Base-by-base conservation (phyloP, 805 yeast genomes). In the Peterozyma toletana region DNA sequence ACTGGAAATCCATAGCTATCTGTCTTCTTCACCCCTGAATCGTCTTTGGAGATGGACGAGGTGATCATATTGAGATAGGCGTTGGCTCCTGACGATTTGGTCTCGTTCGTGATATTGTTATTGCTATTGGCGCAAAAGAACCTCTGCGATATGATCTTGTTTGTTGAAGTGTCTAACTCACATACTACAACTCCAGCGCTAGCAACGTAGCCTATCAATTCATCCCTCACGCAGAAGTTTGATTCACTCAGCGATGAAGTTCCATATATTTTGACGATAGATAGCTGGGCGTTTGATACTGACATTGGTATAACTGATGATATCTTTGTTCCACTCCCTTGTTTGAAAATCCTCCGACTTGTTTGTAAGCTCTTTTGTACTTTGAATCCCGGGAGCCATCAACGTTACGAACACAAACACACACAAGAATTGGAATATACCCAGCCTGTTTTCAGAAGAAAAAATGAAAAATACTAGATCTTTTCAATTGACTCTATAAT, bases 181-280 rank as follows among this genome's bases (percentile, higher is more conserved):
- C 73, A 60, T 1, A 77, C 78, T 11, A 77, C 79, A 3, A 77
- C 81, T 3, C 83, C 83, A 17, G 80, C 80, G 46, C 80, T 73
- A 11, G 81, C 81, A 3, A 71, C 67, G 51, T 77, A 78, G 0
- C 79, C 83, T 17, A 78, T 54, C 3, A 64, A 43, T 45, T 70
- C 60, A 13, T 57, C 67, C 17, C 64, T 64, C 2, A 69, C 61
- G 11, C 64, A 58, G 44, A 75, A 61, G 35, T 71, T 72, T 27
- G 68, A 60, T 9, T 67, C 55, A 2, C 60, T 51, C 38, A 55
- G 65, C 2, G 79, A 71, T 1, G 82, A 73, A 0, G 77, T 68
- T 1, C 82, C 83, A 30, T 63, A 63, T 17, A 68, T 66, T 39
- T 61, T 53, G n/a, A 51, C 50, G 9, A 56, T 54, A 46, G 54